Base-by-base conservation (phyloP, 441 rosid species). In the Pelargonium citronellum region DNA sequence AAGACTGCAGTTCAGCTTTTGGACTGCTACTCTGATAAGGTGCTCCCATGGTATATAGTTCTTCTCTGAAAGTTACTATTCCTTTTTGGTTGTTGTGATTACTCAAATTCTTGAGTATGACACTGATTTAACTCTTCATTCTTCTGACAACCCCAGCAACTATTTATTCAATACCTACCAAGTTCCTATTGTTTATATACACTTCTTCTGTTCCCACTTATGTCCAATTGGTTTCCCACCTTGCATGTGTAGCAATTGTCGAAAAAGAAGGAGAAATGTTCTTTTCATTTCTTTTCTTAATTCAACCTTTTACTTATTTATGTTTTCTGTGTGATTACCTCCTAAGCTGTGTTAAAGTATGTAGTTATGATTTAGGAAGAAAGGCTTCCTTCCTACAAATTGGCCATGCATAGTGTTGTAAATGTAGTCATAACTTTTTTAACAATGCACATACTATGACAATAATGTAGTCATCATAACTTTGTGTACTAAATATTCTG, bases 31-130 rank as follows among this genome's bases (percentile, higher is more conserved):
- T 84, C 92, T 70, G 67, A 73, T 70, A 85, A 82, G 74, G 74
- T 91, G 75, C 86, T 95, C 75, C 91, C 96, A 77, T 80, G 97
- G 99, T 95, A 91, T 66, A 58, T 71, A 69, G 7, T 44, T 58
- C 74, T 69, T 43, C 70, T 73, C 73, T 49, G 12, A 62, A 10
- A 69, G 10, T 53, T 68, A 27, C 46, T 66, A 27, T 51, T 70
- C 68, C 55, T 37, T 49, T 43, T 62, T 70, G 51, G 12, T 11
- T 10, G 51, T 12, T 46, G 51, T 44, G 13, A 46, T 46, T 46
- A 12, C 1, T 46, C 51, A 46, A 46, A 46, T 46, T 46, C 51
- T 1, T 46, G 51, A 46, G 5, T 46, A 9, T 10, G 15, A 46
- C n/a, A 12, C 51, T 46, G 8, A 39, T 39, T 39, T 39, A 39